Evolutionary conservation across 73 alveolate species (phyloP).

Genomic region (Uronychia binucleata): DNA sequence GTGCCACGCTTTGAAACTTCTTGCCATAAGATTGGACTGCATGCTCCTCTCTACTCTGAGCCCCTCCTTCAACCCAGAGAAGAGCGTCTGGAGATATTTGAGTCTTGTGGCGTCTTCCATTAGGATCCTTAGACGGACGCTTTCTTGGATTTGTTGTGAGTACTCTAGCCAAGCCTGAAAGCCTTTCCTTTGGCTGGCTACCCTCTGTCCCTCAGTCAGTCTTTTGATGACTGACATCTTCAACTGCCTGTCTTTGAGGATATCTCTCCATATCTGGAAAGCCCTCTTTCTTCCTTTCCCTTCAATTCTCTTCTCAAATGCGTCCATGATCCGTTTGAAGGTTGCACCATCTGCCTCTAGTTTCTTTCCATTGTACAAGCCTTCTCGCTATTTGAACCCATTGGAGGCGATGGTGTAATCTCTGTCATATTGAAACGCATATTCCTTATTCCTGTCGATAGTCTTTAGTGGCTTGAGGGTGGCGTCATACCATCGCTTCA

Average conservation of each 20-base stretch:
- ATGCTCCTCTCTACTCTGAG: not conserved
- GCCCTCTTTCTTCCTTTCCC: not conserved
- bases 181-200: not conserved
- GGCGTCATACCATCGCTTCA: not conserved
- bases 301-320: not conserved
- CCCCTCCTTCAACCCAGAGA: slow-evolving; percentile 7
- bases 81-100: slow-evolving; percentile 31
- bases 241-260: not conserved
- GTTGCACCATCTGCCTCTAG: not conserved
- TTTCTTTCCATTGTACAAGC: not conserved
- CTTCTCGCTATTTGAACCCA: not conserved
- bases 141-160: not conserved
- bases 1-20: slow-evolving; percentile 34
- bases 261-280: not conserved
- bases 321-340: not conserved
- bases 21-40: slow-evolving; percentile 13
- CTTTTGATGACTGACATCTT: not conserved
- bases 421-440: not conserved
- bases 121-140: slow-evolving; percentile 21
- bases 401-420: not conserved
- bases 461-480: not conserved
- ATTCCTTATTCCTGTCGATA: not conserved
- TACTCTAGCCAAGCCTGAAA: slow-evolving; percentile 25
- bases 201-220: not conserved
- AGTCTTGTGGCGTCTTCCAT: slow-evolving; percentile 2